phyloP scores from a whole-genome alignment of 1,284 basidiomycete genomes.

The Melanopsichium pennsylvanicum region DNA sequence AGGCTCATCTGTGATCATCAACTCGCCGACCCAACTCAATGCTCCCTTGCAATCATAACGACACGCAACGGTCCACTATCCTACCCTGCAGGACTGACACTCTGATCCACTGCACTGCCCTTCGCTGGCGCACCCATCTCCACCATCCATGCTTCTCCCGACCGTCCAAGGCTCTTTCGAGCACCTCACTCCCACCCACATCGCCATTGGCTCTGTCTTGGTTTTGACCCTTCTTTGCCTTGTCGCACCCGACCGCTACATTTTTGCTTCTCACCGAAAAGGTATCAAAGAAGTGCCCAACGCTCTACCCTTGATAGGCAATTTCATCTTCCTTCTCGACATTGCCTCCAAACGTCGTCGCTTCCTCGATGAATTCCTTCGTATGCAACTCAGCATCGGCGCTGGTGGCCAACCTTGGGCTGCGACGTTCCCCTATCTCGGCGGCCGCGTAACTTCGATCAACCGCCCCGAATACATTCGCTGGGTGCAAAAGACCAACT shows the following conservation, averaged over 20 bases:
- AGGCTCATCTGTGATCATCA: too few species aligned
- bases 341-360: conserved; percentile 32
- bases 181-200: conserved; percentile 23
- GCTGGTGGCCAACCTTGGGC: conserved; percentile 29
- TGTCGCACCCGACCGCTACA: conserved; percentile 44
- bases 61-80: too few species aligned
- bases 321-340: conserved; percentile 35
- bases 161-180: conserved; percentile 27
- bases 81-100: too few species aligned
- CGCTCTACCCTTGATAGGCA: conserved; percentile 37
- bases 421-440: conserved; percentile 28
- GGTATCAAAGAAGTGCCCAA: conserved; percentile 38
- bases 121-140: too few species aligned
- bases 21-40: too few species aligned
- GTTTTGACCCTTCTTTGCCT: conserved; percentile 32
- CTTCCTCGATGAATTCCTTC: conserved; percentile 40
- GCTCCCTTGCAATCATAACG: too few species aligned
- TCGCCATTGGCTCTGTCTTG: conserved; percentile 25
- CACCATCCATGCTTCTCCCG: conserved; percentile 25
- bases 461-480: conserved; percentile 49
- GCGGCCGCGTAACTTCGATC: conserved; percentile 37
- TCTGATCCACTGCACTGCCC: too few species aligned
- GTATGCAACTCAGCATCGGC: conserved; percentile 16
- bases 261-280: conserved; percentile 36
- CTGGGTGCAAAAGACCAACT: conserved; percentile 55